A percentile compares a stretch with the other conserved stretches of the same genome.
Conservation (phyloP, 768 basidiomycete species). For the Termitomyces sp. region DNA sequence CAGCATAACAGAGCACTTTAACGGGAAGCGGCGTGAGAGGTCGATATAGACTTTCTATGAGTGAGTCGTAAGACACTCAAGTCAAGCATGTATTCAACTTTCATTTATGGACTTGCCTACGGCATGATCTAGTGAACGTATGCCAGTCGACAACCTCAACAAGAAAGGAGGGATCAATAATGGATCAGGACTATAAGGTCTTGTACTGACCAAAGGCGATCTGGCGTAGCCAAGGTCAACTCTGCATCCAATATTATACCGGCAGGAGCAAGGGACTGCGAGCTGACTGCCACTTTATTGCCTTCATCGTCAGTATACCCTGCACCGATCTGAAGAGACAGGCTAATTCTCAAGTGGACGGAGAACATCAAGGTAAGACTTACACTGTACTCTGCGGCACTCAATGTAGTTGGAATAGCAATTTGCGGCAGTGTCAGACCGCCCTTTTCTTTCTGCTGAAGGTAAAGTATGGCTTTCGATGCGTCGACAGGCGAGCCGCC, state of each 20-base stretch:
- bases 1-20: slow-evolving; percentile 60
- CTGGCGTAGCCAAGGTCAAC: slow-evolving; percentile 67
- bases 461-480: slow-evolving; percentile 65
- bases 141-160: slow-evolving; percentile 69
- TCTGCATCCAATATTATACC: slow-evolving; percentile 77
- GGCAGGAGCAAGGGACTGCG: slow-evolving; percentile 55
- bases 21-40: slow-evolving; percentile 48
- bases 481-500: slow-evolving; percentile 82
- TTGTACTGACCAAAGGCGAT: slow-evolving; percentile 56
- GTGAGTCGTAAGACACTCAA: not conserved
- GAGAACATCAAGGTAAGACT: slow-evolving; percentile 10
- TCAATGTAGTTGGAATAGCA: slow-evolving; percentile 78
- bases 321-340: slow-evolving; percentile 43
- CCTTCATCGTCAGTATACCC: slow-evolving; percentile 71
- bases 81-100: not conserved
- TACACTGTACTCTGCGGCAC: slow-evolving; percentile 72
- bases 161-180: slow-evolving; percentile 1
- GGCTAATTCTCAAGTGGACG: not conserved
- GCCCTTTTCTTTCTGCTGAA: slow-evolving; percentile 50
- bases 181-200: slow-evolving; percentile 1
- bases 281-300: slow-evolving; percentile 51
- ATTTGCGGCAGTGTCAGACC: slow-evolving; percentile 56
- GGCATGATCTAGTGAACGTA: slow-evolving; percentile 75
- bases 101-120: slow-evolving; percentile 41
- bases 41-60: slow-evolving; percentile 60